phyloP scores from a whole-genome alignment of 2,329 filamentous ascomycete genomes.

The Pseudopyricularia javanii region DNA sequence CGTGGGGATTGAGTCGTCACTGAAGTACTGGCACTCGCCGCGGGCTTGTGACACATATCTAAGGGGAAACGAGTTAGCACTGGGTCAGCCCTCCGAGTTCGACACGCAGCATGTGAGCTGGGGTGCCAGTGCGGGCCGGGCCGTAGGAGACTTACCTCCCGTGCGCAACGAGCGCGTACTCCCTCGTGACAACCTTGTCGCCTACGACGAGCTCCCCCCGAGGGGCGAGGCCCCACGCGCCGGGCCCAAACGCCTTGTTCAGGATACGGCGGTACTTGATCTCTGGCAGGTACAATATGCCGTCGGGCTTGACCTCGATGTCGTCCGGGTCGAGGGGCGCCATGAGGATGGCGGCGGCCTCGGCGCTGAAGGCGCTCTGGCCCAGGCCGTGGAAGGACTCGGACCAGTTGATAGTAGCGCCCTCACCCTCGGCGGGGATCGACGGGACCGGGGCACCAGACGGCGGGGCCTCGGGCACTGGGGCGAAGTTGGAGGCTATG shows the following conservation, averaged over 20 bases:
- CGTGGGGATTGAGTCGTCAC: slow-evolving; percentile 77
- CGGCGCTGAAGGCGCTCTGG: slow-evolving; percentile 54
- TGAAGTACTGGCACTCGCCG: slow-evolving; percentile 91
- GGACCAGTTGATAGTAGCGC: slow-evolving; percentile 55
- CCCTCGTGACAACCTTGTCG: slow-evolving; percentile 69
- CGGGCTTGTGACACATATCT: slow-evolving; percentile 87
- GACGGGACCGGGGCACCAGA: slow-evolving; percentile 3
- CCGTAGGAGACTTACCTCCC: slow-evolving; percentile 52
- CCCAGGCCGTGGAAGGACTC: slow-evolving; percentile 73
- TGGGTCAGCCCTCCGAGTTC: not conserved
- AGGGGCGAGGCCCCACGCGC: slow-evolving; percentile 89
- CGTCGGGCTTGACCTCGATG: slow-evolving; percentile 95
- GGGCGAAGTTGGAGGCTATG: slow-evolving; percentile 17
- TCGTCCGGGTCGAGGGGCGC: slow-evolving; percentile 57
- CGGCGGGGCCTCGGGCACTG: slow-evolving; percentile 8
- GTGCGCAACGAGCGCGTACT: slow-evolving; percentile 83
- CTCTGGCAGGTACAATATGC: slow-evolving; percentile 90
- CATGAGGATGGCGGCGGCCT: slow-evolving; percentile 57
- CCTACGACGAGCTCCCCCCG: slow-evolving; percentile 76
- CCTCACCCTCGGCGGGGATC: slow-evolving; percentile 2
- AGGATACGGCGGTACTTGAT: slow-evolving; percentile 93
- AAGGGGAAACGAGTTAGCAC: not conserved
- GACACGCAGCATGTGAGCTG: not conserved
- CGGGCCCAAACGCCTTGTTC: slow-evolving; percentile 84
- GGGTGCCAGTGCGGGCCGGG: not conserved